A percentile compares a stretch with the other conserved stretches of the same genome.
These are phyloP conservation scores for Talaromyces pinophilus DNA, from an alignment of 2,329 filamentous ascomycete genomes.

Conservation along the genomic window DNA sequence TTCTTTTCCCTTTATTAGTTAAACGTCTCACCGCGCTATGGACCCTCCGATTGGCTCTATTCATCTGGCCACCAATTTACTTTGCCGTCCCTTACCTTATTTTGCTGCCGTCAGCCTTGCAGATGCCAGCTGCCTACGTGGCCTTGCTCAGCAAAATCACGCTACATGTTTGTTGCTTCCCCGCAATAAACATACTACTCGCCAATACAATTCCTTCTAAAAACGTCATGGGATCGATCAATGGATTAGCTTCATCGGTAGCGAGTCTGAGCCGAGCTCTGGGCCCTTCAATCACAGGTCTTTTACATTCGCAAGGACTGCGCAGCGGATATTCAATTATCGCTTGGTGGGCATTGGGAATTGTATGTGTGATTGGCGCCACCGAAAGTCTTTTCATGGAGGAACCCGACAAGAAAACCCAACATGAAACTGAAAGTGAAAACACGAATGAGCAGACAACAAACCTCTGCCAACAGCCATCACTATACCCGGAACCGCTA, in stretches of 20 bases:
- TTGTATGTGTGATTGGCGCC: constrained; percentile 74
- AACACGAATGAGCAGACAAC: constrained; percentile 34
- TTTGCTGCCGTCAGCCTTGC: constrained; percentile 70
- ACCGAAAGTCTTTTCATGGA: constrained; percentile 74
- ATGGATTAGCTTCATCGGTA: constrained; percentile 86
- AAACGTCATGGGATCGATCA: constrained; percentile 84
- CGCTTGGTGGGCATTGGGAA: constrained; percentile 87
- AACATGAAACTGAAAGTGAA: constrained; percentile 40
- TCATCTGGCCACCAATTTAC: constrained; percentile 86
- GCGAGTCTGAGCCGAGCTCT: constrained; percentile 86
- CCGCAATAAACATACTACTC: constrained; percentile 83
- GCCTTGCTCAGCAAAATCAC: constrained; percentile 90
- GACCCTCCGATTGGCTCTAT: constrained; percentile 77
- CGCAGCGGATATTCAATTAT: constrained; percentile 80
- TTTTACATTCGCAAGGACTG: constrained; percentile 79
- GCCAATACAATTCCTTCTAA: constrained; percentile 84
- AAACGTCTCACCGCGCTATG: constrained; percentile 73
- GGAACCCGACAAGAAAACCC: constrained; percentile 55
- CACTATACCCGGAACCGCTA: background rate
- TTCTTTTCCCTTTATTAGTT: constrained; percentile 79
- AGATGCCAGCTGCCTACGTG: constrained; percentile 73
- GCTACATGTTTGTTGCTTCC: constrained; percentile 86
- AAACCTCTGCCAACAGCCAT: background rate
- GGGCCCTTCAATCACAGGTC: constrained; percentile 82
- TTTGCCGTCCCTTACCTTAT: constrained; percentile 85